Evolutionary conservation across 768 basidiomycete species (phyloP).

Genomic region (Podaxis mareebaensis): DNA sequence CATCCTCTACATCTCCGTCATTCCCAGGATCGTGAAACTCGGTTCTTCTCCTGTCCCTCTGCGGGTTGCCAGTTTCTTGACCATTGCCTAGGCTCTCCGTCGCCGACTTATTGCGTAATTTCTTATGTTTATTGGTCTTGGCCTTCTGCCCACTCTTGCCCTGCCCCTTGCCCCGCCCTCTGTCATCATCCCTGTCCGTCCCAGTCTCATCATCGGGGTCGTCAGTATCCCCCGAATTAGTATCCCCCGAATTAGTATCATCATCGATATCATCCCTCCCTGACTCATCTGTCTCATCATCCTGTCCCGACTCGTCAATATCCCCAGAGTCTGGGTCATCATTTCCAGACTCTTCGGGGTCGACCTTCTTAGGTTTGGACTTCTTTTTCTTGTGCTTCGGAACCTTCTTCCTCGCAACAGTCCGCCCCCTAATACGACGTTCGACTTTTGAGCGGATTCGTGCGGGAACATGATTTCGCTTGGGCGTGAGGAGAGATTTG

Average conservation of each 20-base stretch:
- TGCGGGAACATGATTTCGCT: not conserved
- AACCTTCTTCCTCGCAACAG: not conserved
- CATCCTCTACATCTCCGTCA: not conserved
- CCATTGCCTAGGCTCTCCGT: not conserved
- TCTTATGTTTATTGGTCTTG: no score
- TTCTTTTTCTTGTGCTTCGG: not conserved
- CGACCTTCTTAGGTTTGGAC: not conserved
- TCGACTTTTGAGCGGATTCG: not conserved
- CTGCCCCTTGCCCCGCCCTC: no score
- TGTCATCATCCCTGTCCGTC: not conserved
- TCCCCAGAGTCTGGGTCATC: constrained; percentile 11
- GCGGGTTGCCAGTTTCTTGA: not conserved
- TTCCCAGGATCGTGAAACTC: not conserved
- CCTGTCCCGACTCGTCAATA: constrained; percentile 4
- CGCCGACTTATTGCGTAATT: not conserved
- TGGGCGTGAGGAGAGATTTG: not conserved
- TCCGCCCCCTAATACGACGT: not conserved
- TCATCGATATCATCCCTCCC: constrained; percentile 1
- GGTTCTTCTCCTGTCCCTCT: not conserved
- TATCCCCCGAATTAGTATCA: not conserved
- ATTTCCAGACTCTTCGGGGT: constrained; percentile 6
- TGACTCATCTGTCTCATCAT: constrained; percentile 7
- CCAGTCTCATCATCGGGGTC: not conserved
- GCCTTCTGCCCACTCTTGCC: no score
- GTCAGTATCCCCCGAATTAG: not conserved